Base-by-base conservation (phyloP, 2,329 filamentous ascomycete species). In the Eutypella sp. region DNA sequence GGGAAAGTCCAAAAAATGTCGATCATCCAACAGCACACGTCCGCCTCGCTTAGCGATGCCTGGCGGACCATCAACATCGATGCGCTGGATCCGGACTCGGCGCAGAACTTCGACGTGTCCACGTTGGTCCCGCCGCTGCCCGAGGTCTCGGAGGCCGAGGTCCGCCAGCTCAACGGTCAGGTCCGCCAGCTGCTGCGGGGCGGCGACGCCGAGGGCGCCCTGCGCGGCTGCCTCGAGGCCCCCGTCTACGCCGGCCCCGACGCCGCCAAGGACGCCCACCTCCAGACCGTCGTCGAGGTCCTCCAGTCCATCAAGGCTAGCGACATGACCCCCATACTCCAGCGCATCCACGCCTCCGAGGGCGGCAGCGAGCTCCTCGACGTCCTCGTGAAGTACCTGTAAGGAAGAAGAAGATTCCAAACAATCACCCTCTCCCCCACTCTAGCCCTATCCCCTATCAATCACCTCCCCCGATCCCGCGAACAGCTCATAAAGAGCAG, bases 301-400 rank as follows among this genome's bases (percentile, higher is more conserved):
- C 75, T 99, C 54, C 91, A 96, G 69, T 93, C 89, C 18, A 97
- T 97, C 71, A 91, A 95, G 66, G 90, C 93, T 62, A 87, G 87
- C 58, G 93, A 99, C 58, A 97, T 97, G 88, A 89, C 84, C 53
- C 87, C 89, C 13, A 82, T 97, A 60, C 74, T 99, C 56, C 82
- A 85, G 69, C 81, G 84, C 47, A 86, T 97, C 61, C 90, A 93
- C 70, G 74, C 73, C 48, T 82, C 84, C 10, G 81, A 87, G 42
- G 87, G 87, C 50, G 93, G 93, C 23, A 82, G 81, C 50, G 93
- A 97, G 69, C 78, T 87, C 50, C 73, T 95, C 56, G 93, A 99
- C 67, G 89, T 92, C 42, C 73, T 99, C 66, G 96, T 96, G 88
- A 99, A 99, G 74, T 99, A 96, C 71, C 75, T 96, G 83, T 96